phyloP scores from a whole-genome alignment of 78 protist species.

The Polysphondylium violaceum region DNA sequence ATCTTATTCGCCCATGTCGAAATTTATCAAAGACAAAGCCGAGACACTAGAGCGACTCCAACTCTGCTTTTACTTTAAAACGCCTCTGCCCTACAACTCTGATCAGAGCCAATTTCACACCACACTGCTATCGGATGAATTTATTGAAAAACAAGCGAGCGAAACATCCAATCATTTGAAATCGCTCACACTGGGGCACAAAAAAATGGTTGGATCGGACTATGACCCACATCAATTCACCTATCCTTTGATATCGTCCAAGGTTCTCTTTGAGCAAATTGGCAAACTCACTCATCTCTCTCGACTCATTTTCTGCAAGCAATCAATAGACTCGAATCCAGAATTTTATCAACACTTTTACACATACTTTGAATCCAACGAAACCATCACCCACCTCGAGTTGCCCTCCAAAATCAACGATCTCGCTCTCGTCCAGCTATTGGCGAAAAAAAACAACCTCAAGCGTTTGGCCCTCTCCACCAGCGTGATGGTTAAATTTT shows the following conservation, averaged over 20 bases:
- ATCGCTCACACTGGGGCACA: background rate
- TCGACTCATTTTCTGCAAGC: background rate
- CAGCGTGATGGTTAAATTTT: no score
- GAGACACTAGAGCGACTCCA: background rate
- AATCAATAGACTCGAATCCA: background rate
- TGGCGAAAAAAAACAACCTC: background rate
- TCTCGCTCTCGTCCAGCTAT: background rate
- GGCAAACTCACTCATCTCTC: no score
- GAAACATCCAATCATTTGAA: background rate
- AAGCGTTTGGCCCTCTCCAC: background rate
- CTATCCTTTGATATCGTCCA: background rate
- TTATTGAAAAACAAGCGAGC: background rate
- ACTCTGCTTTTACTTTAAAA: no score
- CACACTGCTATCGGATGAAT: background rate
- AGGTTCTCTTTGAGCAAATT: background rate
- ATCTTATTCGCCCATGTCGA: background rate
- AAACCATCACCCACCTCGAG: background rate
- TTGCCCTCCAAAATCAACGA: background rate
- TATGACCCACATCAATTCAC: background rate
- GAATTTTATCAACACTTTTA: background rate
- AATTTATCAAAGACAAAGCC: background rate
- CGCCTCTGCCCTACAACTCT: background rate
- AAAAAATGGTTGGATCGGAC: background rate
- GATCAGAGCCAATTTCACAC: background rate
- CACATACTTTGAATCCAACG: background rate